phyloP scores from a whole-genome alignment of 2,329 filamentous ascomycete genomes.

The Alternaria burnsii region DNA sequence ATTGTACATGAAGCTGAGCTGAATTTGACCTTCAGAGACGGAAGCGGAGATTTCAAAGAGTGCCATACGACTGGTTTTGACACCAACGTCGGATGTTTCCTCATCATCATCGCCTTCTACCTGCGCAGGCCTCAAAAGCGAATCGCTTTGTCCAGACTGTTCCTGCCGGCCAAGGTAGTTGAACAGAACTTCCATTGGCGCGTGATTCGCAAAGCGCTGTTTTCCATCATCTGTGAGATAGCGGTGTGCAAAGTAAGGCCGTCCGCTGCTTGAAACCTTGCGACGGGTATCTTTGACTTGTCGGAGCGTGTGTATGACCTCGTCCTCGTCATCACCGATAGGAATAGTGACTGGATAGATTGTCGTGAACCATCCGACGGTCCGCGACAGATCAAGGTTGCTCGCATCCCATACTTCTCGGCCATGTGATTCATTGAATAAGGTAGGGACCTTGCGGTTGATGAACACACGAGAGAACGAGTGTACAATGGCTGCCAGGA shows the following conservation, averaged over 20 bases:
- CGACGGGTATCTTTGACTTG: conserved; percentile 63
- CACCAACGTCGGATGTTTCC: conserved; percentile 39
- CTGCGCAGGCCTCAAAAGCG: conserved; percentile 53
- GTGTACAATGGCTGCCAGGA: conserved; percentile 63
- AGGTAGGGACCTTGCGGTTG: conserved; percentile 59
- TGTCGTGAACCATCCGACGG: conserved; percentile 69
- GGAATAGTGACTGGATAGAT: conserved; percentile 61
- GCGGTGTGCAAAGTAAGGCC: conserved; percentile 58
- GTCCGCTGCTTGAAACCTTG: conserved; percentile 56
- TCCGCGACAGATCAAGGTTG: conserved; percentile 62
- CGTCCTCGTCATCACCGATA: conserved; percentile 56
- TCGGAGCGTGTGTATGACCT: conserved; percentile 62
- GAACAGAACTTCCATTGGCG: conserved; percentile 67
- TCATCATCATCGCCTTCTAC: conserved; percentile 40
- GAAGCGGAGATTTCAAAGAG: conserved; percentile 46
- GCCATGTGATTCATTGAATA: conserved; percentile 56
- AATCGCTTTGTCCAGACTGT: conserved; percentile 57
- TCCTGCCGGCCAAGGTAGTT: conserved; percentile 63
- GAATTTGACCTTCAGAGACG: conserved; percentile 32
- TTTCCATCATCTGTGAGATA: conserved; percentile 41
- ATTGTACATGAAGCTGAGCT: conserved; percentile 48
- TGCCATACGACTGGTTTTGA: conserved; percentile 36
- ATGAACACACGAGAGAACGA: conserved; percentile 66
- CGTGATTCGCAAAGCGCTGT: conserved; percentile 49
- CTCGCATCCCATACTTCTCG: conserved; percentile 54